Percentiles rank a stretch among this genome's conserved stretches.
These are phyloP conservation scores for Tetrahymena borealis DNA, from an alignment of 73 alveolate genomes.

Conservation along the genomic window DNA sequence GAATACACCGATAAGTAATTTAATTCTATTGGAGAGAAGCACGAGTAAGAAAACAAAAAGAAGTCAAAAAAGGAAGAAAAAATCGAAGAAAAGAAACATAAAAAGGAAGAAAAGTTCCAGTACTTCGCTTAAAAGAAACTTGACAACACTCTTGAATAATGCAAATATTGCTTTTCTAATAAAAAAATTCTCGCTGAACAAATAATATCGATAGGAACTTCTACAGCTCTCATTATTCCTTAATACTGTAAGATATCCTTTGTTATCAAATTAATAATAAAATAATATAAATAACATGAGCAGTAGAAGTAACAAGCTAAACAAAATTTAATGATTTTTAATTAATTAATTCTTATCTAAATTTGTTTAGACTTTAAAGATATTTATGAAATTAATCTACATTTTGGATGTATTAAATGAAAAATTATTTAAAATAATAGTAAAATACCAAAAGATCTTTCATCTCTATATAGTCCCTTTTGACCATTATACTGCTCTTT, in stretches of 20 bases:
- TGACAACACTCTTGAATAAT: background rate
- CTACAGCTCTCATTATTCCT: slow-evolving; percentile 7
- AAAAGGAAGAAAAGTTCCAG: background rate
- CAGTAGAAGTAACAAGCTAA: too few relatives aligned
- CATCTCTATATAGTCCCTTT: slow-evolving; percentile 30
- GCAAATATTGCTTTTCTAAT: slow-evolving; percentile 24
- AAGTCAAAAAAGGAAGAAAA: background rate
- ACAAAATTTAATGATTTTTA: too few relatives aligned
- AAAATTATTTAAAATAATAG: too few relatives aligned
- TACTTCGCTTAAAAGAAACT: background rate
- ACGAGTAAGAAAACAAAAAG: background rate
- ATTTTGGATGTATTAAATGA: too few relatives aligned
- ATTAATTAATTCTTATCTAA: too few relatives aligned
- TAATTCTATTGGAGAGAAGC: background rate
- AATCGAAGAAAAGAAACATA: background rate
- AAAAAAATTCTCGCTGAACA: background rate
- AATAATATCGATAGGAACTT: slow-evolving; percentile 2
- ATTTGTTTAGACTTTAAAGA: too few relatives aligned
- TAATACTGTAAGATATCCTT: background rate
- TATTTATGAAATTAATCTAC: too few relatives aligned
- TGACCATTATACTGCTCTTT: slow-evolving; percentile 12
- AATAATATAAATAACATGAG: too few relatives aligned
- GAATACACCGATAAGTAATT: background rate
- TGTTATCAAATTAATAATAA: too few relatives aligned
- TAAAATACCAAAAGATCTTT: background rate